phyloP scores from a whole-genome alignment of 768 basidiomycete genomes.

The Leccinum imitatum region DNA sequence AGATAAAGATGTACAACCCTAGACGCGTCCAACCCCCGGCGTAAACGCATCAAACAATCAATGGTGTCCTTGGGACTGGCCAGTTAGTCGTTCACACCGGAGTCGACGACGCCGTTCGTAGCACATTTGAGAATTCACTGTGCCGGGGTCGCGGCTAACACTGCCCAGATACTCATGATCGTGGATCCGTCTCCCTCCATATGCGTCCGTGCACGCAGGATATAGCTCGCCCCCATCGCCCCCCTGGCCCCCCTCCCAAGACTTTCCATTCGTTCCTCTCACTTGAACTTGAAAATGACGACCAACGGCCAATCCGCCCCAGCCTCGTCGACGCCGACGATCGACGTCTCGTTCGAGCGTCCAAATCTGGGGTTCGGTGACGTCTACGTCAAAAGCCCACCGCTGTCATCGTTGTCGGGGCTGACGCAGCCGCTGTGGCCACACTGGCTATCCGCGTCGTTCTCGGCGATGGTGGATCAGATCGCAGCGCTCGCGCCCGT shows the following conservation, averaged over 20 bases:
- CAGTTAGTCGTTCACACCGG: too few species aligned
- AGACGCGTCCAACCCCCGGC: too few species aligned
- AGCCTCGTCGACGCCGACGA: constrained; percentile 20
- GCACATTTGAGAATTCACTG: too few species aligned
- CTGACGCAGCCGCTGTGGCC: neutral
- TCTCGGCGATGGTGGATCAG: too few species aligned
- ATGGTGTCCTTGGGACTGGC: too few species aligned
- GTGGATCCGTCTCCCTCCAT: neutral
- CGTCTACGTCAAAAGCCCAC: neutral
- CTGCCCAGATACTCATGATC: too few species aligned
- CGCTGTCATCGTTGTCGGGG: neutral
- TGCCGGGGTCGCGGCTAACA: too few species aligned
- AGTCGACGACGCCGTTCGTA: too few species aligned
- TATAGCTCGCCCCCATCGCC: neutral
- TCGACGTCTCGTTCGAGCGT: constrained; percentile 21
- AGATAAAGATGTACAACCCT: too few species aligned
- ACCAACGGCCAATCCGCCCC: constrained; percentile 1
- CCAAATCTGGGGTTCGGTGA: constrained; percentile 1
- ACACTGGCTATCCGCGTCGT: too few species aligned
- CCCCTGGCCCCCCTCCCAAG: neutral
- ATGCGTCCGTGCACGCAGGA: neutral
- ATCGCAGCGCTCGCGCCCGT: constrained; percentile 26
- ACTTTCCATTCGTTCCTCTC: neutral
- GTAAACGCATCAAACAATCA: too few species aligned
- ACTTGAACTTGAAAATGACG: neutral